Base-by-base conservation (phyloP, 2,329 filamentous ascomycete genomes). In the Allantophomopsis cytisporea region DNA sequence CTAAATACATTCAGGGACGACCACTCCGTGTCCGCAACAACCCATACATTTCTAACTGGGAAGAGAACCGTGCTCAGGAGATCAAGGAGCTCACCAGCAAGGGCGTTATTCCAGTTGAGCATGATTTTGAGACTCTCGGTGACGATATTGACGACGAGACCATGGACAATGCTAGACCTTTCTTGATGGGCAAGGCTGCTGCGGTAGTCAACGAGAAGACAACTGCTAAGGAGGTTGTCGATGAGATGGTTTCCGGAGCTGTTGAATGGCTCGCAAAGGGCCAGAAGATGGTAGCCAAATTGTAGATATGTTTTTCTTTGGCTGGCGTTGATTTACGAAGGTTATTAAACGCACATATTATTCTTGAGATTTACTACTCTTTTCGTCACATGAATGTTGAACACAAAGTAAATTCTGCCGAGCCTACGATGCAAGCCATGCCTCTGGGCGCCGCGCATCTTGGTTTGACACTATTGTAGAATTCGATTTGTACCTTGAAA, bases 111-210 rank as follows among this genome's bases (percentile, higher is more conserved):
- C 91, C 91, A 36, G 93, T 94, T 47, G 91, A 96, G 69, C 73
- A 85, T 53, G 91, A 98, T 57, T 75, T 98, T 28, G 91, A 98
- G 68, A 83, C 81, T 62, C 63, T 94, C 51, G 80, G 83, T 52
- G 66, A 83, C 36, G 78, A 83, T 63, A 71, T 71, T 51, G 57
- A 80, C 48, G 54, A 56, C 37, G 52, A 55, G 32, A 75, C 82
- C 28, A 78, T 98, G 66, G 91, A 96, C 60, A 86, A 91, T 57
- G 88, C 86, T 54, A 74, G 86, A 43, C 88, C 88, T 12, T 94
- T 77, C 69, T 65, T 95, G 51, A 98, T 98, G 91, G 91, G 91
- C 60, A 93, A 96, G 73, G 89, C 84, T 44, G 83, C 91, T 31
- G 89, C 91, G 20, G 85, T 95, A 23, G 83, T 91, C 41, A 91